These are phyloP conservation scores for Lachancea waltii DNA, from an alignment of 805 yeast species.

Conservation along the genomic window DNA sequence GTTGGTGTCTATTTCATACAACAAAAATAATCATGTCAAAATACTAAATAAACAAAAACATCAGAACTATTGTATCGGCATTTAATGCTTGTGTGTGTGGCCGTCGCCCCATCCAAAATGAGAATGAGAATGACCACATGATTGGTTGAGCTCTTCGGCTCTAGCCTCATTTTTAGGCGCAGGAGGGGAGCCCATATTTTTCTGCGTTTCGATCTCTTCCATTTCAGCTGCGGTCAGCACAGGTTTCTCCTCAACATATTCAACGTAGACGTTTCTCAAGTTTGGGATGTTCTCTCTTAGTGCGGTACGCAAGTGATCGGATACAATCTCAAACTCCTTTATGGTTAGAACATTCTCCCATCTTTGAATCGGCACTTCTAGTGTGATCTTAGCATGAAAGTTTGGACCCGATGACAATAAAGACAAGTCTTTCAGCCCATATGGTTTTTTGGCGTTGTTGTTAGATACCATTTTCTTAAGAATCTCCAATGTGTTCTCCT, in stretches of 20 bases:
- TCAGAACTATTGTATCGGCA: background rate
- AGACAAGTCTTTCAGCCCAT: conserved; percentile 37
- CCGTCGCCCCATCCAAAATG: conserved; percentile 15
- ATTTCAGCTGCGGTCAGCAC: conserved; percentile 21
- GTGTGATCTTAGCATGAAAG: conserved; percentile 31
- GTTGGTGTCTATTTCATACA: no score
- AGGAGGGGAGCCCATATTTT: conserved; percentile 5
- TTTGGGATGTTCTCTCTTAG: conserved; percentile 37
- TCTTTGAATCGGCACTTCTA: conserved; percentile 39
- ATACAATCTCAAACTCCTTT: conserved; percentile 38
- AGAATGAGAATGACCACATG: conserved; percentile 21
- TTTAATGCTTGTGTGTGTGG: conserved; percentile 20
- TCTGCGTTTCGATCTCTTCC: conserved; percentile 11
- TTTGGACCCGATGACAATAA: conserved; percentile 56
- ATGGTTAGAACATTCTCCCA: conserved; percentile 40
- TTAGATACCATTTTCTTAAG: conserved; percentile 34
- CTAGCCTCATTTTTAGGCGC: conserved; percentile 6
- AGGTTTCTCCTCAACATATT: conserved; percentile 34
- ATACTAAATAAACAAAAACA: background rate
- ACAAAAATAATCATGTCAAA: no score
- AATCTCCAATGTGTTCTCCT: conserved; percentile 35
- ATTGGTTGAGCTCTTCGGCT: conserved; percentile 4
- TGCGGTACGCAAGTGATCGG: conserved; percentile 32
- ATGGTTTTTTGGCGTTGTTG: conserved; percentile 37
- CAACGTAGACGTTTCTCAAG: conserved; percentile 39